These are phyloP conservation scores for Tillandsia fasciculata DNA, from an alignment of 176 grass and related monocot genomes.

Conservation along the genomic window DNA sequence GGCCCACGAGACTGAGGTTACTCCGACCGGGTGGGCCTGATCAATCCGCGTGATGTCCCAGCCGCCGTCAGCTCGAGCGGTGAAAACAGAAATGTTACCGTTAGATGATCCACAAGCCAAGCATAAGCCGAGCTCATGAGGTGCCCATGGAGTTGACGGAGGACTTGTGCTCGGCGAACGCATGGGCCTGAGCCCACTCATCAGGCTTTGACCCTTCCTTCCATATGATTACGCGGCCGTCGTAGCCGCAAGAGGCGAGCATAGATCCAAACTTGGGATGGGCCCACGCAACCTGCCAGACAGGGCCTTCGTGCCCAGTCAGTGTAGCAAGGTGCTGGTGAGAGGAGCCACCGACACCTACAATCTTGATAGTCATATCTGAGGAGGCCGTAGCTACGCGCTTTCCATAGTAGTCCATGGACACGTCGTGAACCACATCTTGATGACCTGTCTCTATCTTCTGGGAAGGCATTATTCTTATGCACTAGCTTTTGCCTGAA, in stretches of 20 bases:
- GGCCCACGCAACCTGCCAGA: conserved; percentile 70
- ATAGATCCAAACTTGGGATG: conserved; percentile 78
- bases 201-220: conserved; percentile 73
- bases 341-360: conserved; percentile 50
- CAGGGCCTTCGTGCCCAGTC: conserved; percentile 58
- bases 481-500: conserved; percentile 5
- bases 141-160: conserved; percentile 70
- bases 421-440: conserved; percentile 55
- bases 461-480: conserved; percentile 42
- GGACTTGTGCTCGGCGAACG: conserved; percentile 56
- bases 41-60: conserved; percentile 66
- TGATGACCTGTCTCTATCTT: conserved; percentile 69
- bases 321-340: conserved; percentile 67
- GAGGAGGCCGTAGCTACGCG: conserved; percentile 61
- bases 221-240: conserved; percentile 62
- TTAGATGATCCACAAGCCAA: conserved; percentile 68
- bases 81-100: conserved; percentile 68
- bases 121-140: conserved; percentile 59
- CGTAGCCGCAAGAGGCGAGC: conserved; percentile 64
- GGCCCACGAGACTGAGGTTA: conserved; percentile 64
- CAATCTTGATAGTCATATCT: conserved; percentile 59
- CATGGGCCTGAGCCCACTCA: conserved; percentile 46
- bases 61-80: conserved; percentile 47
- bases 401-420: conserved; percentile 81
- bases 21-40: conserved; percentile 59